Evolutionary conservation across 2,329 filamentous ascomycete genomes (phyloP).

Genomic region (Fusarium robinianum): DNA sequence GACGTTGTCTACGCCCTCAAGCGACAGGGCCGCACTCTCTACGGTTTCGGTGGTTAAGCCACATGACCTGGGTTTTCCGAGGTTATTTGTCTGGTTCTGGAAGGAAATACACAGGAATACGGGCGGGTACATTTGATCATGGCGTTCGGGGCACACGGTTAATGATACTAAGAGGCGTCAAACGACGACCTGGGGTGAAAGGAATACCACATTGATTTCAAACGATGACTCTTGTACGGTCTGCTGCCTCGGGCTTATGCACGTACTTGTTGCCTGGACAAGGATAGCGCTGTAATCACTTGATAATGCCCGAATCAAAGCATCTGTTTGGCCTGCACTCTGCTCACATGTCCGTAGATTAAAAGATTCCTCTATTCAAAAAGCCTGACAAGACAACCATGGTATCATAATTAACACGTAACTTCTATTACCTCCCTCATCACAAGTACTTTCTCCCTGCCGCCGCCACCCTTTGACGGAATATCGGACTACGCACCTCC

Average conservation of each 20-base stretch:
- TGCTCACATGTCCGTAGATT: no score
- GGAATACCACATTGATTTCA: constrained; percentile 38
- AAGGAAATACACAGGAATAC: constrained; percentile 23
- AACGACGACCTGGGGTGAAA: constrained; percentile 41
- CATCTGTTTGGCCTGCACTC: no score
- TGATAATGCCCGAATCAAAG: not conserved
- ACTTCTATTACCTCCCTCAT: constrained; percentile 28
- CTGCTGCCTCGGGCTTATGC: not conserved
- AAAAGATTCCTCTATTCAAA: no score
- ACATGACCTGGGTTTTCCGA: constrained; percentile 4
- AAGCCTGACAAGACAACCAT: constrained; percentile 25
- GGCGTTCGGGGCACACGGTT: constrained; percentile 41
- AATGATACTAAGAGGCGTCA: constrained; percentile 44
- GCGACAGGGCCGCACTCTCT: constrained; percentile 76
- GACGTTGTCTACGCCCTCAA: constrained; percentile 71
- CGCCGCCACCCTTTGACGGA: constrained; percentile 77
- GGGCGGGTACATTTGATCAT: constrained; percentile 34
- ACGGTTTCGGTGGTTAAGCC: constrained; percentile 85
- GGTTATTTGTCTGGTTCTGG: constrained; percentile 20
- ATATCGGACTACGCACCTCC: constrained; percentile 84
- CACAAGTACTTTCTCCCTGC: constrained; percentile 92
- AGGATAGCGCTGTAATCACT: no score
- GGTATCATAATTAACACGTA: constrained; percentile 32
- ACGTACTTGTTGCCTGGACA: no score
- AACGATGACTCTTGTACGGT: constrained; percentile 13